Evolutionary conservation across 2,329 filamentous ascomycete species (phyloP), one percentile per base, ranked within the genome.

Genomic region (Beauveria scarabaeidicola): DNA sequence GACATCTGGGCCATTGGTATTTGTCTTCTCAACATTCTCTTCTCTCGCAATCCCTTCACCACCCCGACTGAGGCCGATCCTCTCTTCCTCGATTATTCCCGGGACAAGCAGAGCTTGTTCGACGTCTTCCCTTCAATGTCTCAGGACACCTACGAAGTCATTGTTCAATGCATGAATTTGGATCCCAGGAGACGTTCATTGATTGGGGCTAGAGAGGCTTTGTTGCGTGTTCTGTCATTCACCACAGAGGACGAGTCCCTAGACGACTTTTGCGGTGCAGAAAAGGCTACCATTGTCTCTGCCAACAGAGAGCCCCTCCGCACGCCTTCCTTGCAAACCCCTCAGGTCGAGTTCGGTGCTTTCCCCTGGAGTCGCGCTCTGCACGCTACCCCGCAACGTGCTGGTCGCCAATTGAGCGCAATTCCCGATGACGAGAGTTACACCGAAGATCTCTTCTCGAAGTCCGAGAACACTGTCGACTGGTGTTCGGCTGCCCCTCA

Each of bases 71-170:
- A 91, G 73, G 86, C 88, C n/a, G 94, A 99, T 69, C 88, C 91
- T 13, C 78, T 99, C 53, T 99, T 96, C 75, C 81, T 91, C 63
- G 94, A 99, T 74, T 99, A 95, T 72, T 89, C 88, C 54, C 86
- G 89, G 61, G 93, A 99, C 76, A 91, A 91, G 73, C 92, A 97
- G 74, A 95, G 90, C 44, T 84, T 99, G 61, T 99, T 99, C 72
- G 94, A 99, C 72, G 90, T 97, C 68, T 99, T 99, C 74, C 92
- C 94, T 43, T 92, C 90, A 73, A 96, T 99, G 93, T 97, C 93
- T 53, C 91, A 96, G 73, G 94, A 99, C 73, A 97, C 94, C 0
- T 99, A 90, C 69, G 91, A 97, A 74, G 90, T 99, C 65, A 85
- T 99, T 73, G 85, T 87, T 56, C 84, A 96, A 75, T 95, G 90